Evolutionary conservation across 2,329 filamentous ascomycete species (phyloP).

Genomic region (Sordariomycetes sp.): DNA sequence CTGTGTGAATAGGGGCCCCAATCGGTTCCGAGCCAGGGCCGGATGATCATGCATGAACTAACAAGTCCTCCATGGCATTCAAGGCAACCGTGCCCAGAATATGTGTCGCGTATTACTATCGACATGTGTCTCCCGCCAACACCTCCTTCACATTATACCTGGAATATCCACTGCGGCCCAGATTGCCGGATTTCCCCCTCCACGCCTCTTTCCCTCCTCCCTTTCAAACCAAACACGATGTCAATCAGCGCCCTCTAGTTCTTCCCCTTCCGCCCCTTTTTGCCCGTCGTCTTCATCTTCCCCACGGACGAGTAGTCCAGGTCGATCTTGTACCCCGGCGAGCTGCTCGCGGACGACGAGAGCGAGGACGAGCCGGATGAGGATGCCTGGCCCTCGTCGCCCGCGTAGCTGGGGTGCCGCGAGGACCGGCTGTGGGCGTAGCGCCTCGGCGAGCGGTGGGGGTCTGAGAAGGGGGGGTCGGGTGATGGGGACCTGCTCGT

Average conservation of each 20-base stretch:
- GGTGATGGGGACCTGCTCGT: conserved; percentile 1
- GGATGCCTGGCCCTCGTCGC: not conserved
- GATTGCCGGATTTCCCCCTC: not conserved
- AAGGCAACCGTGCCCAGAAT: not conserved
- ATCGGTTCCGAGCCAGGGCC: not conserved
- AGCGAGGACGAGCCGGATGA: conserved; percentile 1
- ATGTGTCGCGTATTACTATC: not conserved
- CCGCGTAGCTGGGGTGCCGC: not conserved
- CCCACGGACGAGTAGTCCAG: conserved; percentile 13
- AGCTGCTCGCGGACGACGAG: conserved; percentile 9
- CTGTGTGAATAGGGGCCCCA: too few species aligned
- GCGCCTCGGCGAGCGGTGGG: not conserved
- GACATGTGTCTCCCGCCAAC: not conserved
- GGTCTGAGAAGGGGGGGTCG: not conserved
- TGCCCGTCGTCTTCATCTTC: conserved; percentile 13
- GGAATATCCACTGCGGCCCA: not conserved
- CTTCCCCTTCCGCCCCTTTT: conserved; percentile 14
- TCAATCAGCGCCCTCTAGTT: not conserved
- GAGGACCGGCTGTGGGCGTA: not conserved
- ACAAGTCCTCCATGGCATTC: not conserved
- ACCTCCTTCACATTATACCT: not conserved
- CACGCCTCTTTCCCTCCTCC: not conserved
- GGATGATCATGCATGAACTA: not conserved
- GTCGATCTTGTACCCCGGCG: conserved; percentile 14
- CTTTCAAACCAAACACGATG: not conserved